Conservation (phyloP, 2,329 filamentous ascomycete genomes). For the Penicillium sp. region DNA sequence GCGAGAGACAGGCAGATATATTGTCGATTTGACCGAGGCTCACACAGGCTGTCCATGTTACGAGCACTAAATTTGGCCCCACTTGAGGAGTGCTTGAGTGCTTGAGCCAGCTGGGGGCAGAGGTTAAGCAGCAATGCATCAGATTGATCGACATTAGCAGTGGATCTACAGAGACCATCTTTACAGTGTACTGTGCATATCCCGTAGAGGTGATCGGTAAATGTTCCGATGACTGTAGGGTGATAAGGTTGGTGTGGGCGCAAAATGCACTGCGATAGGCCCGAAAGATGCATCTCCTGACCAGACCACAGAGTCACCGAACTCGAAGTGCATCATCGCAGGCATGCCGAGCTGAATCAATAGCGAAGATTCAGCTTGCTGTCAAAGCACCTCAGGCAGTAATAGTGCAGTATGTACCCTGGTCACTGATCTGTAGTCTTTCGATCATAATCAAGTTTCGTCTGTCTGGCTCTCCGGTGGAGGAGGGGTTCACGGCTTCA, state of each 20-base stretch:
- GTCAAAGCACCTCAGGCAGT: background rate
- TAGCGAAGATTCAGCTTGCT: background rate
- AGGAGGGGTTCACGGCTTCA: conserved; percentile 24
- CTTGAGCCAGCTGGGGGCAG: background rate
- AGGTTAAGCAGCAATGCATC: conserved; percentile 24
- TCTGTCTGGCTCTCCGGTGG: background rate
- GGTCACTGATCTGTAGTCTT: background rate
- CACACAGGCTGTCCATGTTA: background rate
- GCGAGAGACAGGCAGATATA: background rate
- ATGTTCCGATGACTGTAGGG: conserved; percentile 14
- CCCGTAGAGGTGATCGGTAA: conserved; percentile 17
- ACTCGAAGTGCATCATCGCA: background rate
- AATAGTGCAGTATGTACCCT: too few species aligned
- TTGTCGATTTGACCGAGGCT: background rate
- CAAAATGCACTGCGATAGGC: background rate
- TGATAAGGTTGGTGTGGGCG: conserved; percentile 11
- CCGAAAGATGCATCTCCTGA: background rate
- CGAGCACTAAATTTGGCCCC: background rate
- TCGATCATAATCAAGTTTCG: background rate
- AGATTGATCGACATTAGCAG: conserved; percentile 25
- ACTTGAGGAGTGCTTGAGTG: background rate
- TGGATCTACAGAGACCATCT: conserved; percentile 7
- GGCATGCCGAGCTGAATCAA: background rate
- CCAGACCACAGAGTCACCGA: background rate
- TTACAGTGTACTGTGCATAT: background rate